A percentile compares a stretch with the other conserved stretches of the same genome.
Conservation (phyloP, 176 grass and related monocot species). For the Musa itinerans region DNA sequence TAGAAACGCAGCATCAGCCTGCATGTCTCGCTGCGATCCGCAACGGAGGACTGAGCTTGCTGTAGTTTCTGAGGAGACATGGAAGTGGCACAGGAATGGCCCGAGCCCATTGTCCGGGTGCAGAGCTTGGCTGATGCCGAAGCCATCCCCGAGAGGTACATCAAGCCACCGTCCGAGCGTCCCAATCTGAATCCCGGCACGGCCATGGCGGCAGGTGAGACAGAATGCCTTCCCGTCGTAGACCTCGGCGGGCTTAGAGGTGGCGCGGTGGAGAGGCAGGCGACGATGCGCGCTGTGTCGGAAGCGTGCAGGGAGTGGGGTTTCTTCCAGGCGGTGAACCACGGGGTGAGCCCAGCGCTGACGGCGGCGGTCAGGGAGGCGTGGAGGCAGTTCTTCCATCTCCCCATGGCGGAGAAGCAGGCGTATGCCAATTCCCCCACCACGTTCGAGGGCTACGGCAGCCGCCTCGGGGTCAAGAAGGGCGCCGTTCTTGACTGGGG, state of each 20-base stretch:
- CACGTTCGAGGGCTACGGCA: constrained; percentile 30
- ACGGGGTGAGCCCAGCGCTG: constrained; percentile 13
- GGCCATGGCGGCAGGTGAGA: no score
- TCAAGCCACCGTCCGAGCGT: constrained; percentile 6
- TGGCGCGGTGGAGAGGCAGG: neutral
- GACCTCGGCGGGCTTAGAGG: neutral
- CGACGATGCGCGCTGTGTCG: constrained; percentile 1
- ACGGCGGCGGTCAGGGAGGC: neutral
- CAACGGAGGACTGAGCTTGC: no score
- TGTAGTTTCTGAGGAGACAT: neutral
- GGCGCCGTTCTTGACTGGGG: constrained; percentile 21
- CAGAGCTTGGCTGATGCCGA: neutral
- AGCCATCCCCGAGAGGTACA: neutral
- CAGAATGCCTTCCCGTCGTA: neutral
- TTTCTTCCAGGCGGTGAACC: constrained; percentile 32
- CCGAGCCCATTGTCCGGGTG: constrained; percentile 7
- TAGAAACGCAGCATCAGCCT: no score
- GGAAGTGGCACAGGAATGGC: constrained; percentile 1
- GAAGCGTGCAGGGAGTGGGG: constrained; percentile 21
- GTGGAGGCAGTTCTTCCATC: constrained; percentile 21
- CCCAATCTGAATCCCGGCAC: neutral
- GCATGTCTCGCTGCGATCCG: no score
- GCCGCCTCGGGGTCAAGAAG: constrained; percentile 19
- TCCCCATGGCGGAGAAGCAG: constrained; percentile 26
- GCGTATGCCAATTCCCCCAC: constrained; percentile 15